Conservation (phyloP, 2,329 filamentous ascomycete genomes). For the Dactylella cylindrospora region DNA sequence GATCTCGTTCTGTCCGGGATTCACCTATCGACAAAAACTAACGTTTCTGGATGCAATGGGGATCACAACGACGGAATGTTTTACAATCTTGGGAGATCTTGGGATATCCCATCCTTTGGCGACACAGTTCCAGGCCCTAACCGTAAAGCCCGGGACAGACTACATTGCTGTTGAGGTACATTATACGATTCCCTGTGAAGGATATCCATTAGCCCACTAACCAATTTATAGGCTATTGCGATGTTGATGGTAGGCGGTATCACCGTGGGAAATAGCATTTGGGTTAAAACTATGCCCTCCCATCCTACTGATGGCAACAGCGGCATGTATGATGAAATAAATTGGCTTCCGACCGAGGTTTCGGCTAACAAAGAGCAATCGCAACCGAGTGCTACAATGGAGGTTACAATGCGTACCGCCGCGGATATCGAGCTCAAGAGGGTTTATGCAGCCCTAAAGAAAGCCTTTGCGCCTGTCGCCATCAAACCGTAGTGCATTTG, state of each 20-base stretch:
- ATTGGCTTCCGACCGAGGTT: neutral
- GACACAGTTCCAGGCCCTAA: constrained; percentile 41
- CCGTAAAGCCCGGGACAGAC: constrained; percentile 35
- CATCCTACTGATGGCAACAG: no score
- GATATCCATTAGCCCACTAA: no score
- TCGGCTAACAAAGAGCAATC: neutral
- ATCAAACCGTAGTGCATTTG: no score
- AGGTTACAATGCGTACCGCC: constrained; percentile 30
- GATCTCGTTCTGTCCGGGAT: constrained; percentile 62
- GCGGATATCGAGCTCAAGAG: constrained; percentile 27
- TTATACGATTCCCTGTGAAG: neutral
- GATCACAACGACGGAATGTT: constrained; percentile 33
- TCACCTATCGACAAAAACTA: constrained; percentile 62
- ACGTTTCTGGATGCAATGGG: constrained; percentile 41
- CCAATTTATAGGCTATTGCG: constrained; percentile 31
- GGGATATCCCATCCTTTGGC: constrained; percentile 40
- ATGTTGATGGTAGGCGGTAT: constrained; percentile 26
- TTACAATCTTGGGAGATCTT: constrained; percentile 36
- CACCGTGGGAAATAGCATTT: neutral
- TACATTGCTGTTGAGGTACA: constrained; percentile 40
- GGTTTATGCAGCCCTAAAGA: constrained; percentile 24
- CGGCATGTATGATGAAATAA: neutral
- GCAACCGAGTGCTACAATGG: neutral
- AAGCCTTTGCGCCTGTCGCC: no score
- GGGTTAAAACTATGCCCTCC: neutral